phyloP scores from a whole-genome alignment of 78 protist species.

The Thecamonas trahens region DNA sequence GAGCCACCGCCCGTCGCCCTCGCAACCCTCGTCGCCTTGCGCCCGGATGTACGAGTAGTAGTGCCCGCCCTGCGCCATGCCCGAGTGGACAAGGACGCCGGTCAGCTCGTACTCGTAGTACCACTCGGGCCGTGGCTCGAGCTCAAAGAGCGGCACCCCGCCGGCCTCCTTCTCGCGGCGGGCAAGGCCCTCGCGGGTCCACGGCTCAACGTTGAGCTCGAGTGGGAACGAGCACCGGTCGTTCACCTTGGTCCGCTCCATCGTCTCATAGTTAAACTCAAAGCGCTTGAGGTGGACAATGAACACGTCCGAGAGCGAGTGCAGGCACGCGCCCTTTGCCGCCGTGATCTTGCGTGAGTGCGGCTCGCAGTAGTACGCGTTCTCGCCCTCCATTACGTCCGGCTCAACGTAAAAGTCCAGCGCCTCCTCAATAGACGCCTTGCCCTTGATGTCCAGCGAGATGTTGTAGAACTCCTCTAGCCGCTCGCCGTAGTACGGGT shows the following conservation, averaged over 20 bases:
- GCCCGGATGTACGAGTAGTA: conserved; percentile 60
- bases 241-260: conserved; percentile 34
- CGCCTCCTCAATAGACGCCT: background rate
- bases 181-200: conserved; percentile 30
- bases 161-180: background rate
- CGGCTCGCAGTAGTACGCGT: conserved; percentile 68
- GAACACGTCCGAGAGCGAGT: conserved; percentile 49
- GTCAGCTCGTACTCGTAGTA: conserved; percentile 17
- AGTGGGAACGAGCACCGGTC: conserved; percentile 46
- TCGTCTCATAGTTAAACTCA: conserved; percentile 57
- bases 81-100: conserved; percentile 77
- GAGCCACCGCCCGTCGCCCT: conserved; percentile 41
- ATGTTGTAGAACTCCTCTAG: conserved; percentile 5
- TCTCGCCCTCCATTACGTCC: conserved; percentile 80
- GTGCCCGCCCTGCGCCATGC: conserved; percentile 78
- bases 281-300: conserved; percentile 77
- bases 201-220: conserved; percentile 50
- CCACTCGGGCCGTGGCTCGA: background rate
- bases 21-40: conserved; percentile 1
- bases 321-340: conserved; percentile 50
- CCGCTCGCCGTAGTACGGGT: background rate
- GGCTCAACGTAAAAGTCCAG: conserved; percentile 7
- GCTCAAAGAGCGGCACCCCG: background rate
- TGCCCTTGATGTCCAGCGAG: conserved; percentile 24
- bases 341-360: conserved; percentile 48